Conservation (phyloP, 805 yeast species). For the Yamadazyma scolyti region DNA sequence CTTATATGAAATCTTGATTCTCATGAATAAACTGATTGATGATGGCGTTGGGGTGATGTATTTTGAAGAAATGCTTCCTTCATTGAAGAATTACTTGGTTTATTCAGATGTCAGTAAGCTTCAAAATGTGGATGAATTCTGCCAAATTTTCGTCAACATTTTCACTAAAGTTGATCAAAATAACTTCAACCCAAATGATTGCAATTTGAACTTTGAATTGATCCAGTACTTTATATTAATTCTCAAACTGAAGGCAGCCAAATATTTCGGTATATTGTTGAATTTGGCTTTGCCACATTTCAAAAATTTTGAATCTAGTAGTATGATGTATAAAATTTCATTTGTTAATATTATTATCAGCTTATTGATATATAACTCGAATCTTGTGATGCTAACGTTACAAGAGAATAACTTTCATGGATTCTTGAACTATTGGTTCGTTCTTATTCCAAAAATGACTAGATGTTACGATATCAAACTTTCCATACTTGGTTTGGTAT, state of each 20-base stretch:
- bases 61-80: slow-evolving; percentile 71
- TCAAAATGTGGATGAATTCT: slow-evolving; percentile 28
- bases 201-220: slow-evolving; percentile 56
- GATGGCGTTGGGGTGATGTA: slow-evolving; percentile 53
- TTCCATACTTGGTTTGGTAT: slow-evolving; percentile 65
- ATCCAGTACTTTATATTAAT: slow-evolving; percentile 62
- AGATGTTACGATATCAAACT: slow-evolving; percentile 82
- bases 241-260: slow-evolving; percentile 32
- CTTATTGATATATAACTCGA: slow-evolving; percentile 59
- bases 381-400: slow-evolving; percentile 46
- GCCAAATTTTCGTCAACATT: slow-evolving; percentile 44
- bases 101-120: slow-evolving; percentile 14
- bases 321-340: slow-evolving; percentile 41
- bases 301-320: slow-evolving; percentile 19
- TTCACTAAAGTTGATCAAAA: slow-evolving; percentile 38
- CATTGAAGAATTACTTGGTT: slow-evolving; percentile 70
- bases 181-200: slow-evolving; percentile 55
- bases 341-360: slow-evolving; percentile 63
- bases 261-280: slow-evolving; percentile 5
- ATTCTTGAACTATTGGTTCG: slow-evolving; percentile 62
- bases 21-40: slow-evolving; percentile 30
- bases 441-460: slow-evolving; percentile 47
- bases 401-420: slow-evolving; percentile 43
- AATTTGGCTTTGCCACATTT: slow-evolving; percentile 3
- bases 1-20: slow-evolving; percentile 71